Base-by-base conservation (phyloP, 768 basidiomycete species). In the Suillus subalutaceus region DNA sequence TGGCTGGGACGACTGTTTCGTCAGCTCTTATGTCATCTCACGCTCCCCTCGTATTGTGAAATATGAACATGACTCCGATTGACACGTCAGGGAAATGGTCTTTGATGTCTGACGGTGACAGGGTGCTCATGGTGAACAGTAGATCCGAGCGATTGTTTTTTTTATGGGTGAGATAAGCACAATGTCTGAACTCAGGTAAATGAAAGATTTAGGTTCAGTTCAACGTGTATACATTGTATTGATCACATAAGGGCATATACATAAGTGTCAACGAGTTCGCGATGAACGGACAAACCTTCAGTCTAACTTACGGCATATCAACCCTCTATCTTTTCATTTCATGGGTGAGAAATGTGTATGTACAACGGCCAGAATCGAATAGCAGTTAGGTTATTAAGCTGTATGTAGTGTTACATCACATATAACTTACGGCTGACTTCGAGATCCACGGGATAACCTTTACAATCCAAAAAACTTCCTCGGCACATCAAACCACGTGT, bases 391-490 rank as follows among this genome's bases (percentile, higher is more conserved):
- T 16, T 18, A 53, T 30, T 30, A 53, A 30, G 30, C 30, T 32
- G 30, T 20, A 10, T 18, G 30, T 20, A 35, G 20, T 35, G 18
- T 56, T 56, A 35, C 53, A 55, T 55, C 53, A 35, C 18, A 32
- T 55, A 55, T 56, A 37, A 35, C 55, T 56, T 56, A 56, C 32
- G 55, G 55, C 55, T 35, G 55, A 35, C 55, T 56, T 40, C 40
- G 16, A 41, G 58, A 59, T 59, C 38, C 40, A 59, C 58, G 58
- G 40, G 9, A 41, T 59, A 30, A 41, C 40, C 55, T 37, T 58
- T 69, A 77, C 57, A 76, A 59, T 10, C 76, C 72, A 66, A 77
- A 59, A 30, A 59, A 12, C 64, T 69, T 79, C 53, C 30, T 70
- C 35, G 73, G 65, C 0, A 68, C 53, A 23, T 69, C 70, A 3